Percentiles rank a stretch among this genome's conserved stretches.
Evolutionary conservation across 306 rosid genomes (phyloP).

Genomic region (Medicago lupulina): DNA sequence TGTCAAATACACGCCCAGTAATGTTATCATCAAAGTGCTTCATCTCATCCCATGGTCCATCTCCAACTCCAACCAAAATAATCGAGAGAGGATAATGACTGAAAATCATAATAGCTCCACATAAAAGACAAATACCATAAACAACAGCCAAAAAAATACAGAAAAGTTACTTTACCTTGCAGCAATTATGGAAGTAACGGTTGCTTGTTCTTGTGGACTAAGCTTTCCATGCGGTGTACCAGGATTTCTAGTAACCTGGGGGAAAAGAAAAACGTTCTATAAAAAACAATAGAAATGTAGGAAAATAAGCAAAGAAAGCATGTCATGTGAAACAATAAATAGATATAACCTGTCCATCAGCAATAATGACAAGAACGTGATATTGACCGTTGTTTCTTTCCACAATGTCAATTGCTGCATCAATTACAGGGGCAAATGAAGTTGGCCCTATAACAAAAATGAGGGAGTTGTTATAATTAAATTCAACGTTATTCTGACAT

Average conservation of each 20-base stretch:
- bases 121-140: conserved; percentile 38
- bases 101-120: conserved; percentile 39
- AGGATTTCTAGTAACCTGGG: conserved; percentile 77
- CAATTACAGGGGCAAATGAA: conserved; percentile 86
- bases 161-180: conserved; percentile 73
- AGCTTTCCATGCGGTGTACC: conserved; percentile 65
- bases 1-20: conserved; percentile 83
- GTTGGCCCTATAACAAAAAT: conserved; percentile 74
- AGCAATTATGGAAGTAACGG: conserved; percentile 71
- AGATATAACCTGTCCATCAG: conserved; percentile 91
- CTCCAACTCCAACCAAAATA: conserved; percentile 95
- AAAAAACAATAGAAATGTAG: conserved; percentile 14
- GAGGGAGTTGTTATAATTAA: conserved; percentile 18
- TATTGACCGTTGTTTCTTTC: conserved; percentile 81
- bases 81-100: conserved; percentile 89
- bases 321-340: not conserved
- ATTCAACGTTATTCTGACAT: conserved; percentile 8
- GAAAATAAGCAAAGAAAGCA: conserved; percentile 22
- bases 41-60: conserved; percentile 99
- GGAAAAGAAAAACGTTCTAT: conserved; percentile 19
- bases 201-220: conserved; percentile 86
- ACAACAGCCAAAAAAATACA: conserved; percentile 29
- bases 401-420: conserved; percentile 86
- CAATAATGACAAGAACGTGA: conserved; percentile 95
- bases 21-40: conserved; percentile 83